These are phyloP conservation scores for Torulaspora pretoriensis DNA, from an alignment of 1,139 yeast species.

Conservation along the genomic window DNA sequence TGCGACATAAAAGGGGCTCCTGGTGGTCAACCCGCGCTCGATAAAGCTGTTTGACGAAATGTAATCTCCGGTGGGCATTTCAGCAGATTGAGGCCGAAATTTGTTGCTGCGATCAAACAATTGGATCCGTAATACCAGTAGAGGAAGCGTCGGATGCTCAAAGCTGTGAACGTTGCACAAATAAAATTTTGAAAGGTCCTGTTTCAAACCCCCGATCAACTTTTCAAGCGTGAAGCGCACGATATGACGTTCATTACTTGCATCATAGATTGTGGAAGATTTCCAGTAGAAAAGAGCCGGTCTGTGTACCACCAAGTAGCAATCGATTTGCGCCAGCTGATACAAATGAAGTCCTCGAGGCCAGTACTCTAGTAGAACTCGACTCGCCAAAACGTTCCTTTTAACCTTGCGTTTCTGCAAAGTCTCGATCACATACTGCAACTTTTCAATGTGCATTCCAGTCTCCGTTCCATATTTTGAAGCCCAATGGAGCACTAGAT, in stretches of 20 bases:
- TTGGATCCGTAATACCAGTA: slow-evolving; percentile 61
- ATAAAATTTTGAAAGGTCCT: slow-evolving; percentile 48
- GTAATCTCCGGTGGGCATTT: not conserved
- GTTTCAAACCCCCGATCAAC: slow-evolving; percentile 48
- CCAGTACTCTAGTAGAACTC: slow-evolving; percentile 55
- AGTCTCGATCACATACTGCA: slow-evolving; percentile 6
- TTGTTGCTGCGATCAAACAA: slow-evolving; percentile 49
- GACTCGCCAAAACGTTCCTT: slow-evolving; percentile 20
- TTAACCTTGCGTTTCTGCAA: slow-evolving; percentile 14
- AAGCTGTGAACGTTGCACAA: slow-evolving; percentile 63
- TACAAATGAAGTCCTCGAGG: slow-evolving; percentile 58
- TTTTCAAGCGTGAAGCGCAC: slow-evolving; percentile 39
- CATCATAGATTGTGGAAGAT: slow-evolving; percentile 50
- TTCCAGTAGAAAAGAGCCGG: slow-evolving; percentile 55
- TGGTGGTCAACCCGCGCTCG: slow-evolving; percentile 44
- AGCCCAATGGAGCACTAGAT: slow-evolving; percentile 24
- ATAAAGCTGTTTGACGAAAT: slow-evolving; percentile 2
- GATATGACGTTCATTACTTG: slow-evolving; percentile 38
- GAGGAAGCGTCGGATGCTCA: slow-evolving; percentile 58
- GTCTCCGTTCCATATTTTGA: slow-evolving; percentile 17
- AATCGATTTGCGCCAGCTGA: slow-evolving; percentile 71
- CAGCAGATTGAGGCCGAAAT: not conserved
- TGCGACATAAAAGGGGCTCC: slow-evolving; percentile 61
- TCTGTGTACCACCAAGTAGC: slow-evolving; percentile 56
- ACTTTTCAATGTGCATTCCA: slow-evolving; percentile 1